phyloP scores from a whole-genome alignment of 306 rosid species.

The Begonia masoniana region DNA sequence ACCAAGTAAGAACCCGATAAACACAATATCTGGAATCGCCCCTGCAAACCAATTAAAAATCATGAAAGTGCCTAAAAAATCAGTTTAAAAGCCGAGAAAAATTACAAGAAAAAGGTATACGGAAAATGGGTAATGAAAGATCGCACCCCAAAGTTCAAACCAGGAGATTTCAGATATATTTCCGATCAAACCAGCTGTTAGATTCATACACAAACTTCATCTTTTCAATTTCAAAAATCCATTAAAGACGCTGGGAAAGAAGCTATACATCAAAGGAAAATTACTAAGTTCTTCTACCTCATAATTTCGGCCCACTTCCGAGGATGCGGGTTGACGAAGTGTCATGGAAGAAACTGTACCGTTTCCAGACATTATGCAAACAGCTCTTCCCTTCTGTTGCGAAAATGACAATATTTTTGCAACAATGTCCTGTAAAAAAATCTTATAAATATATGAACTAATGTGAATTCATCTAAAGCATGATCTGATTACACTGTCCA shows the following conservation, averaged over 20 bases:
- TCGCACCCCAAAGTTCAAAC: no score
- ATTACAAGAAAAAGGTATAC: no score
- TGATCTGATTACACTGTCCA: neutral
- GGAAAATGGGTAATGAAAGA: no score
- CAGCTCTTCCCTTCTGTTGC: constrained; percentile 75
- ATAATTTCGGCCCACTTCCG: constrained; percentile 35
- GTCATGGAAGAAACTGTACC: constrained; percentile 69
- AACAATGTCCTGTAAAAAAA: constrained; percentile 57
- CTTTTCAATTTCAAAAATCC: neutral
- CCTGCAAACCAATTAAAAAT: constrained; percentile 32
- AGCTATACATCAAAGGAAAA: no score
- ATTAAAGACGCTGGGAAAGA: no score
- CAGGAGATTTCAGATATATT: no score
- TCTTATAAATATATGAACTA: no score
- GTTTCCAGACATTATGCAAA: constrained; percentile 76
- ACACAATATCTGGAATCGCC: constrained; percentile 78
- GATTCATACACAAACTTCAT: no score
- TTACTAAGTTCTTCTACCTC: constrained; percentile 30
- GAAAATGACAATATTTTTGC: constrained; percentile 61
- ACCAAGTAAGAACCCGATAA: constrained; percentile 92
- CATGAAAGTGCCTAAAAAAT: neutral
- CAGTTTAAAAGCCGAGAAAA: neutral
- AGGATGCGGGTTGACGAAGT: constrained; percentile 76
- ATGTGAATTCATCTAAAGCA: no score
- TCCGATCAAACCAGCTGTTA: no score